Evolutionary conservation across 306 rosid species (phyloP), one percentile per base, ranked within the genome.

Genomic region (Benincasa hispida): DNA sequence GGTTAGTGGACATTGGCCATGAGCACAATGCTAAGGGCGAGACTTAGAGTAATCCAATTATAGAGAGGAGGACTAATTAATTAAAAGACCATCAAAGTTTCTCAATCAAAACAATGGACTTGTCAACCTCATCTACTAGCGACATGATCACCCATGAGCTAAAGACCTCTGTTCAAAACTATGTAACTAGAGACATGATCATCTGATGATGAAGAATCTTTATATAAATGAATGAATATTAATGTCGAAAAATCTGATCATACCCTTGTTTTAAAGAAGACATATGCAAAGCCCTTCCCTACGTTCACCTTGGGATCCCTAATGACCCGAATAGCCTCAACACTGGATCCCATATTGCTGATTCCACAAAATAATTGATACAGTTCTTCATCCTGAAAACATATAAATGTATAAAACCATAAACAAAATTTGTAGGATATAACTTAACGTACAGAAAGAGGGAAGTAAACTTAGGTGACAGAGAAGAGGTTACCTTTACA

Each of bases 281-380:
- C 91, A 72, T 88, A 94, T 17, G 96, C 99, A 45, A 94, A 89
- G 47, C 99, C 99, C 95, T 94, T 94, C 77, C 97, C 99, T 10
- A 94, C 70, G 77, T 86, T 88, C 76, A 79, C 78, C 55, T 94
- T 86, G 69, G 97, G 87, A 85, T 94, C 97, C 80, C 99, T 90
- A 42, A 94, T 83, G 73, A 92, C 88, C 78, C 99, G 89, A 81
- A 94, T 78, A 45, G 93, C 99, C 85, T 92, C 97, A 28, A 92
- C 22, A 53, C 83, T 77, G 62, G 97, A 87, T 79, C 80, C 89
- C 79, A 82, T 63, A 79, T 82, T 83, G 79, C 85, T 74, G 18
- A 86, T 79, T 41, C 97, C 82, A 73, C 87, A 88, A 87, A 94
- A 92, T 86, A 94, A 83, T 79, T 84, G 87, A 84, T 94, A 92